Evolutionary conservation across 805 yeast species (phyloP).

Genomic region (Candida maltosa): DNA sequence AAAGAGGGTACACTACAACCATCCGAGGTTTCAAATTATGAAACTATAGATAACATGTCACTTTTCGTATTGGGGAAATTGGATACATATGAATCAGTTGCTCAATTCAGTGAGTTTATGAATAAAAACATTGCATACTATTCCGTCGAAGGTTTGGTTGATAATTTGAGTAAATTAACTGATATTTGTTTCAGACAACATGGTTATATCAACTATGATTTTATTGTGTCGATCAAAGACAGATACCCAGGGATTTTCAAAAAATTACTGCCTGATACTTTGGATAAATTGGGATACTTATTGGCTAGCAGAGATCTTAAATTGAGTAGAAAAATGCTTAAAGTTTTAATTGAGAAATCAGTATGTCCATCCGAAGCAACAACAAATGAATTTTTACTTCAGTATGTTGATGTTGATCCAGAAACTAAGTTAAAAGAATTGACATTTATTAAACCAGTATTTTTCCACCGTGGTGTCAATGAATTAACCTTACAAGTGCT

Average conservation of each 20-base stretch:
- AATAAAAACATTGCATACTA: slow-evolving; percentile 1
- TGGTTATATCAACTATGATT: not conserved
- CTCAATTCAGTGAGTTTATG: not conserved
- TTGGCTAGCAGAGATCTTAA: slow-evolving; percentile 13
- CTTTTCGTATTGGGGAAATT: slow-evolving; percentile 7
- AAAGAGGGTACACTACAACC: slow-evolving; percentile 11
- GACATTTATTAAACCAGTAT: slow-evolving; percentile 20
- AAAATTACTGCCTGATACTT: slow-evolving; percentile 3
- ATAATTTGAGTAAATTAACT: not conserved
- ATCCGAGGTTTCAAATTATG: slow-evolving; percentile 6
- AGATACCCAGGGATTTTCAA: not conserved
- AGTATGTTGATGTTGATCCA: slow-evolving; percentile 10
- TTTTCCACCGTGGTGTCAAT: slow-evolving; percentile 22
- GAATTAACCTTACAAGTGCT: slow-evolving; percentile 17
- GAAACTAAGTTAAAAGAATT: slow-evolving; percentile 18
- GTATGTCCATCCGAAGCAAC: slow-evolving; percentile 19
- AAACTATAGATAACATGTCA: slow-evolving; percentile 11
- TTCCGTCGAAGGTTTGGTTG: slow-evolving; percentile 3
- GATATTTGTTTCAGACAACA: not conserved
- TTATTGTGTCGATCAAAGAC: not conserved
- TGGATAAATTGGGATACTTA: slow-evolving; percentile 23
- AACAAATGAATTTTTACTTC: slow-evolving; percentile 16
- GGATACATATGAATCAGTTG: not conserved
- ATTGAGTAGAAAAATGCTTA: slow-evolving; percentile 6
- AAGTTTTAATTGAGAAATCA: not conserved